Evolutionary conservation across 495 filamentous ascomycete genomes (phyloP).

Genomic region (Podospora conica): DNA sequence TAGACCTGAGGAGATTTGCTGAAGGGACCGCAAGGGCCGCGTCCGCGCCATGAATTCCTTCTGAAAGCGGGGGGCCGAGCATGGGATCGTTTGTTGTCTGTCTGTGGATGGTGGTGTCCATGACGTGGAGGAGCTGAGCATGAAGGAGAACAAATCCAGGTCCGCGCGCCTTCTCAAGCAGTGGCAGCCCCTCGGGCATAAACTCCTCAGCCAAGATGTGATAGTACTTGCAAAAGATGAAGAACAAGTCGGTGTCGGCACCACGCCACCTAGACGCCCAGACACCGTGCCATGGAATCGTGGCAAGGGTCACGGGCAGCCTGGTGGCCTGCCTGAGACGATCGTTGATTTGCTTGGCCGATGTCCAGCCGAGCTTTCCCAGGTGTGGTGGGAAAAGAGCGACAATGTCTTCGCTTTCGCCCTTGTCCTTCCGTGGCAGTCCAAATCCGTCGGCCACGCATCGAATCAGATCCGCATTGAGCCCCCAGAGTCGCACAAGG

Average conservation of each 20-base stretch:
- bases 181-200: conserved; percentile 55
- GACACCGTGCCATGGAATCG: conserved; percentile 77
- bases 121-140: conserved; percentile 71
- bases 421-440: conserved; percentile 41
- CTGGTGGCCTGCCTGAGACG: conserved; percentile 63
- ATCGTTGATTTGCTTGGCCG: conserved; percentile 53
- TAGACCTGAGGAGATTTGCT: conserved; percentile 65
- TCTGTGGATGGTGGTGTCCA: conserved; percentile 83
- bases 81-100: conserved; percentile 48
- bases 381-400: conserved; percentile 67
- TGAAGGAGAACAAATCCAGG: conserved; percentile 82
- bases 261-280: conserved; percentile 88
- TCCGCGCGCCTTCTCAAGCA: conserved; percentile 59
- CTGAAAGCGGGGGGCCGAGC: conserved; percentile 62
- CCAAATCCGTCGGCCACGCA: conserved; percentile 63
- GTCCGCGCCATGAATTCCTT: conserved; percentile 68
- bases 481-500: conserved; percentile 75
- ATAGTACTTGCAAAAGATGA: conserved; percentile 88
- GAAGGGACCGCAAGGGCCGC: conserved; percentile 54
- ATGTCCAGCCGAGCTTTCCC: conserved; percentile 65
- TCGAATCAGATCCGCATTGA: conserved; percentile 57
- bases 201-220: conserved; percentile 79
- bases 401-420: conserved; percentile 55
- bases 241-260: conserved; percentile 86
- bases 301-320: conserved; percentile 60